Base-by-base conservation (phyloP, 1,284 basidiomycete genomes). In the Leccinum cinnamomeum region DNA sequence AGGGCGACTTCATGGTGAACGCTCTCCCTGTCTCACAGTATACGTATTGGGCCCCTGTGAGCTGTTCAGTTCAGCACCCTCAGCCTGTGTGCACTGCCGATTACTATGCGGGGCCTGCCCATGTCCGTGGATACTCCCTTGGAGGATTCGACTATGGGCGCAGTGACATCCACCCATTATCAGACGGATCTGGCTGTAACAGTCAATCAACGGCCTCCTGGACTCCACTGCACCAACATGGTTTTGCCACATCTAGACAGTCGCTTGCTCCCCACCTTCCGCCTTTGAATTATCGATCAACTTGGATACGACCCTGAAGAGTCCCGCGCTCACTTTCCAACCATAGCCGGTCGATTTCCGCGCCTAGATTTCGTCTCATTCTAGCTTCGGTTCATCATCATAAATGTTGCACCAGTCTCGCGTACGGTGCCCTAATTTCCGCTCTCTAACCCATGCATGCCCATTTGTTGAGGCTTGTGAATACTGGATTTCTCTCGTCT, bases 81-180 rank as follows among this genome's bases (percentile, higher is more conserved):
- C 84, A 83, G 64, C 84, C 86, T 65, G 81, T 80, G 62, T 84
- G 82, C 72, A 79, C 81, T 60, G 79, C 83, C 64, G 83, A 84
- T 63, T 78, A 78, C 67, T 75, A 78, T 48, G 77, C 78, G 56
- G 69, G 78, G 23, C 77, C 79, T 61, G 78, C 80, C 67, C 87
- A 88, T 66, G 69, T 78, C 65, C 86, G 84, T 63, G 85, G 87
- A 51, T 86, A 84, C 68, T 86, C 88, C 50, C 84, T 88, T 68
- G 77, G 82, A 50, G 79, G 77, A 57, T 83, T 81, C 70, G 84
- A 84, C 59, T 83, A 83, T 64, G 76, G 78, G 61, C 81, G 79
- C 66, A 78, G 77, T 64, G 80, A 86, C 61, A 65, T 79, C 59
- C 79, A 75, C 58, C 74, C 80, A 75, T 72, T 77, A 55, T 75